These are phyloP conservation scores for Meripilus lineatus DNA, from an alignment of 1,284 basidiomycete species.

Conservation along the genomic window DNA sequence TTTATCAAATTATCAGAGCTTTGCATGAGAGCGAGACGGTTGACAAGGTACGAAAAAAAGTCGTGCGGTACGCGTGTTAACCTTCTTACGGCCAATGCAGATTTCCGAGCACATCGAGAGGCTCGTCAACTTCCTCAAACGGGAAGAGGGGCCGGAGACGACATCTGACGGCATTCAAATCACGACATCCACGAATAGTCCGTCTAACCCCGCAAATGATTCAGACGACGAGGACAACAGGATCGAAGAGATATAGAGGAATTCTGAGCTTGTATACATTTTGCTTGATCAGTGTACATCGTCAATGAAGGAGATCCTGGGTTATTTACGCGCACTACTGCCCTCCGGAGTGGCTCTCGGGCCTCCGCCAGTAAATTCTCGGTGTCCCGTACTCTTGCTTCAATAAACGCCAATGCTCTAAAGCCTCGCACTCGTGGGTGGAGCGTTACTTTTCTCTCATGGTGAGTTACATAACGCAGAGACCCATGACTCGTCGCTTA, in stretches of 20 bases:
- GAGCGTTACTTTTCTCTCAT: constrained; percentile 2
- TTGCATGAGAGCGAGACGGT: constrained; percentile 80
- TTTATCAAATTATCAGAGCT: constrained; percentile 83
- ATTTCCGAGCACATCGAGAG: constrained; percentile 60
- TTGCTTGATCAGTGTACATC: constrained; percentile 8
- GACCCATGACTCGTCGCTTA: no score
- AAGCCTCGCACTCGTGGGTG: background rate
- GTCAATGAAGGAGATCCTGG: no score
- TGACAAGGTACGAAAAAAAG: constrained; percentile 70
- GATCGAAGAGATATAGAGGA: constrained; percentile 50
- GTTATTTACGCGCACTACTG: no score
- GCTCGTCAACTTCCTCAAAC: constrained; percentile 70
- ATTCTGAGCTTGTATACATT: constrained; percentile 12
- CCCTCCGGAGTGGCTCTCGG: no score
- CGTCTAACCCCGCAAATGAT: constrained; percentile 17
- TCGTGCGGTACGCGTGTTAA: constrained; percentile 2
- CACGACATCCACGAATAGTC: constrained; percentile 13
- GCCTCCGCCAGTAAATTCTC: no score
- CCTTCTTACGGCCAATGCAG: constrained; percentile 22
- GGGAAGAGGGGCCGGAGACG: constrained; percentile 58
- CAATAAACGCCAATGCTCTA: no score
- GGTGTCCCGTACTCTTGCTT: no score
- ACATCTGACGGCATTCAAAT: constrained; percentile 26
- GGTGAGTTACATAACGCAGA: background rate
- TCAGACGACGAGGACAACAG: constrained; percentile 46